Evolutionary conservation across 2,329 filamentous ascomycete species (phyloP).

Genomic region (Talaromyces funiculosus): DNA sequence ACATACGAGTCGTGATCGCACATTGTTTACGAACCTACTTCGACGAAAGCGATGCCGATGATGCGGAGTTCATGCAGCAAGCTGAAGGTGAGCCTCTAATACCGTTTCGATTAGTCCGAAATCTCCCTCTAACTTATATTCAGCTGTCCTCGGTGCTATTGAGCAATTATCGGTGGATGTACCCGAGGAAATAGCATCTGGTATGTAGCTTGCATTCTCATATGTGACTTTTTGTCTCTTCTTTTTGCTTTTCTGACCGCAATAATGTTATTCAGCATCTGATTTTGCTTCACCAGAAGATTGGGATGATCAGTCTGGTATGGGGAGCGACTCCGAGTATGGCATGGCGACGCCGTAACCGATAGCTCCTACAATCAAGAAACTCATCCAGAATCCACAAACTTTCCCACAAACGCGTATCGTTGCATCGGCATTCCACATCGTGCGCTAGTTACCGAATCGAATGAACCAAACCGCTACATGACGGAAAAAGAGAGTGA

Average conservation of each 20-base stretch:
- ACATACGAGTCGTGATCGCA: constrained; percentile 32
- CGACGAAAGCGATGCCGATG: constrained; percentile 30
- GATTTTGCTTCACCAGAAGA: constrained; percentile 37
- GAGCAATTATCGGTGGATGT: constrained; percentile 33
- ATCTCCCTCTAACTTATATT: constrained; percentile 12
- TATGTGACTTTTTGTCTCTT: constrained; percentile 14
- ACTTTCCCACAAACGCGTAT: not conserved
- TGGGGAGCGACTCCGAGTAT: constrained; percentile 39
- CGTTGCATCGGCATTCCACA: not conserved
- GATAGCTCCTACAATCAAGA: not conserved
- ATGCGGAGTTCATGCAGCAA: constrained; percentile 27
- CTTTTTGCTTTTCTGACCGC: not conserved
- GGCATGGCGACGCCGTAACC: constrained; percentile 34
- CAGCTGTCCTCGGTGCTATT: constrained; percentile 29
- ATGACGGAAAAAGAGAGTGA: not conserved
- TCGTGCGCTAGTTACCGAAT: not conserved
- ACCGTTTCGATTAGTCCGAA: not conserved
- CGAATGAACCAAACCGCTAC: not conserved
- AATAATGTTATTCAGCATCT: constrained; percentile 27
- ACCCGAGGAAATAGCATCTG: constrained; percentile 36
- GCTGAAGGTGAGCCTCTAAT: constrained; percentile 29
- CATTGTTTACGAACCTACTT: constrained; percentile 37
- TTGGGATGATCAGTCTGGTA: constrained; percentile 38
- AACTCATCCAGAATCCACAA: not conserved
- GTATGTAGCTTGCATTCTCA: constrained; percentile 24